Evolutionary conservation across 306 rosid genomes (phyloP).

Genomic region (Cicer arietinum): DNA sequence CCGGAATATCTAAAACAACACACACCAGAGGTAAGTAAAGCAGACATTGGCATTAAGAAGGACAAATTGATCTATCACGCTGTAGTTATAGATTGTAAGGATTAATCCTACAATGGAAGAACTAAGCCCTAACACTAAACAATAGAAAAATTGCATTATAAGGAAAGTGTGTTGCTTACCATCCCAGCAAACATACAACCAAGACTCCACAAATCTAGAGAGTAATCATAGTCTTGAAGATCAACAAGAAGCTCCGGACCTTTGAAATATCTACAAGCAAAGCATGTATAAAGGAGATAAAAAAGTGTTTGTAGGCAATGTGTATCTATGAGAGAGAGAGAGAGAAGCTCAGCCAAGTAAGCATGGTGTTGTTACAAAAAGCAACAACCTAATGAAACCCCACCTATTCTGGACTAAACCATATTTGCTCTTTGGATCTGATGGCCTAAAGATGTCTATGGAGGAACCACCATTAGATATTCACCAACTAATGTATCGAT

Average conservation of each 20-base stretch:
- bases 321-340: background rate
- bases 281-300: constrained; percentile 23
- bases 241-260: constrained; percentile 98
- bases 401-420: constrained; percentile 11
- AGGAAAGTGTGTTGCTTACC: constrained; percentile 56
- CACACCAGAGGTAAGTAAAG: constrained; percentile 53
- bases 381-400: constrained; percentile 8
- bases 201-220: constrained; percentile 92
- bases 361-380: constrained; percentile 11
- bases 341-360: background rate
- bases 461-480: background rate
- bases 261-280: constrained; percentile 79
- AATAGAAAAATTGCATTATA: background rate
- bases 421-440: constrained; percentile 10
- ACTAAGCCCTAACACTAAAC: background rate
- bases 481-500: constrained; percentile 2
- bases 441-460: background rate
- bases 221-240: constrained; percentile 95
- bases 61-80: constrained; percentile 21
- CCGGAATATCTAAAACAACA: constrained; percentile 80
- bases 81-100: constrained; percentile 20
- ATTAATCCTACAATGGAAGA: constrained; percentile 14
- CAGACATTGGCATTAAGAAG: constrained; percentile 31
- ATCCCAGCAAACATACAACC: constrained; percentile 98
- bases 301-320: background rate